phyloP scores from a whole-genome alignment of 2,329 filamentous ascomycete species.

The Plectosphaerella sp. region DNA sequence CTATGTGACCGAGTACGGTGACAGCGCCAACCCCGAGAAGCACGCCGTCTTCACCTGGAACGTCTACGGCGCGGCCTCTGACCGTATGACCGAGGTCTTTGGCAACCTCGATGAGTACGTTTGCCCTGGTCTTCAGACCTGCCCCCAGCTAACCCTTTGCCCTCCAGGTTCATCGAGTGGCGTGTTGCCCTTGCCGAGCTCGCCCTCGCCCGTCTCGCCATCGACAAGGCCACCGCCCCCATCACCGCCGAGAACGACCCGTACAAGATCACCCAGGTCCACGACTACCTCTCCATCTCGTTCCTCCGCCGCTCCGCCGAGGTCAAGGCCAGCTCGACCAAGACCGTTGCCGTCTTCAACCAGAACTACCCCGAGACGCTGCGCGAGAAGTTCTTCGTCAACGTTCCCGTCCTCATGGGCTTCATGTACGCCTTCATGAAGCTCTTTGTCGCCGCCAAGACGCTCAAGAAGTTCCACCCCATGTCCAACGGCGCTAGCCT shows the following conservation, averaged over 20 bases:
- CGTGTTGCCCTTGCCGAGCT: constrained; percentile 87
- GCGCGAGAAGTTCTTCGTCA: constrained; percentile 87
- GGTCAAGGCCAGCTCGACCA: constrained; percentile 56
- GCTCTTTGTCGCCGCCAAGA: constrained; percentile 68
- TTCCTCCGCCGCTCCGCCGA: constrained; percentile 79
- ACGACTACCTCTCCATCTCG: constrained; percentile 86
- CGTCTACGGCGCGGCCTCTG: constrained; percentile 80
- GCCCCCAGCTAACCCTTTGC: neutral
- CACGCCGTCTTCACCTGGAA: constrained; percentile 81
- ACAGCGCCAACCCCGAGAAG: constrained; percentile 34
- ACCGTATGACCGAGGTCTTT: constrained; percentile 79
- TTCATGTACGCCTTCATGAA: constrained; percentile 78
- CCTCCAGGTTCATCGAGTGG: constrained; percentile 78
- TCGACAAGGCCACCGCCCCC: constrained; percentile 62
- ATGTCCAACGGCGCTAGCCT: constrained; percentile 70
- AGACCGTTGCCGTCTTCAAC: constrained; percentile 78
- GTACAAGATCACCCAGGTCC: constrained; percentile 88
- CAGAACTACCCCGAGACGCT: constrained; percentile 87
- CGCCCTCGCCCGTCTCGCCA: constrained; percentile 68
- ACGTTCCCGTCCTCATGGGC: constrained; percentile 86
- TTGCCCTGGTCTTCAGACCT: neutral
- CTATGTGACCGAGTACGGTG: constrained; percentile 69
- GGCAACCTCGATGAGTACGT: constrained; percentile 75
- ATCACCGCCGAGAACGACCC: constrained; percentile 75
- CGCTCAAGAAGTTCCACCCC: constrained; percentile 75